Base-by-base conservation (phyloP, 2,329 filamentous ascomycete species). In the Epichloe brachyelytri region DNA sequence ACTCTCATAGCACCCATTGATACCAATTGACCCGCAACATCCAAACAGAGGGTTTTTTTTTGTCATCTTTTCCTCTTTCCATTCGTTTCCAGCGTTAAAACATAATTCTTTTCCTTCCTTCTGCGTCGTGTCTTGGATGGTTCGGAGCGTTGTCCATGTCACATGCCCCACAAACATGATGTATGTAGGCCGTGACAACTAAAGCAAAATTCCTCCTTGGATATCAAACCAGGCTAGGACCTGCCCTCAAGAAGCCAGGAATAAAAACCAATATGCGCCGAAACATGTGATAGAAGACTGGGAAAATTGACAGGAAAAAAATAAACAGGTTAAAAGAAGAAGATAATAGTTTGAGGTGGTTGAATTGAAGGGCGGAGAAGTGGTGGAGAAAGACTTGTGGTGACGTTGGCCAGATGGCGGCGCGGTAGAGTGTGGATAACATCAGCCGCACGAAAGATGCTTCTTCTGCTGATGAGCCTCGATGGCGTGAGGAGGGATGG, bases 221-320 rank as follows among this genome's bases (percentile, higher is more conserved):
- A 53, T 53, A 53, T 53, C 52, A 48, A 48, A 51, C 33, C 49
- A 46, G 52, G 49, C 45, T 17, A 34, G 49, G 34, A 20, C 34
- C 37, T n/a, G 39, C 37, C 36, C 20, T 51, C 43, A 14, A 30
- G 34, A 48, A 50, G 36, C 30, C 30, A 20, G 6, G 34, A 36
- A 19, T 36, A 45, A 53, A 41, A 41, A 43, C 34, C 26, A 39
- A 22, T 38, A 40, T 49, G 37, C 52, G 45, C 41, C 49, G 26
- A 40, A 43, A 45, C 51, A 50, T 53, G 39, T 53, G 49, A 53
- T 19, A 15, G 26, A 17, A 30, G 14, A 15, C 4, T 34, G 44
- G 20, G 41, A 41, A 40, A 38, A 26, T 41, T 20, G 17, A 46
- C 10, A 34, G 20, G 19, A 49, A 33, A 34, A 17, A 5, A 44